phyloP scores from a whole-genome alignment of 345 rosid genomes.

The Euclidium syriacum region DNA sequence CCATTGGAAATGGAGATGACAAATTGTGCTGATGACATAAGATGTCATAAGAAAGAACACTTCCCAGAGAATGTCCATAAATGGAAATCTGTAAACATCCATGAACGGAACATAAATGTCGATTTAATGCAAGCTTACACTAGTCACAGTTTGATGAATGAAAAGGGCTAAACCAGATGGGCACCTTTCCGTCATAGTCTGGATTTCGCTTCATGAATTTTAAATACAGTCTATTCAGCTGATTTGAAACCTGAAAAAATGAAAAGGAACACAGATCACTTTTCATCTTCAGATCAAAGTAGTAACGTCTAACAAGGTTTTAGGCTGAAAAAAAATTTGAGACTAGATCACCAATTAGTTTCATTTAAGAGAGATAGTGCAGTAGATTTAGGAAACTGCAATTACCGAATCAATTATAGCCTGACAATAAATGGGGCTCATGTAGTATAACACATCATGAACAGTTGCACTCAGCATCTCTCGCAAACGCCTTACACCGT shows the following conservation, averaged over 20 bases:
- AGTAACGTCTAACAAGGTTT: not conserved
- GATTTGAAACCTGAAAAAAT: constrained; percentile 76
- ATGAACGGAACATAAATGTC: constrained; percentile 8
- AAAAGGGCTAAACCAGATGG: constrained; percentile 17
- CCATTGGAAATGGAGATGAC: constrained; percentile 84
- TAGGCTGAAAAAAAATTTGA: not conserved
- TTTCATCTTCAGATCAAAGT: not conserved
- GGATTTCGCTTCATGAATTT: constrained; percentile 87
- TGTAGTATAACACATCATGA: constrained; percentile 93
- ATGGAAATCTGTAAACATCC: constrained; percentile 63
- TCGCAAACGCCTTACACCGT: constrained; percentile 90
- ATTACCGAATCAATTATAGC: constrained; percentile 90
- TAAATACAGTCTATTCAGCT: constrained; percentile 65
- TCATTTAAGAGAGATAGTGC: not conserved
- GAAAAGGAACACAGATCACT: not conserved
- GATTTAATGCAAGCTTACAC: not conserved
- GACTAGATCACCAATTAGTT: not conserved
- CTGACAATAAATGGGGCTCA: constrained; percentile 98
- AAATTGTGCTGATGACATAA: constrained; percentile 92
- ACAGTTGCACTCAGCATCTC: constrained; percentile 89
- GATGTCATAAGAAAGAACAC: constrained; percentile 95
- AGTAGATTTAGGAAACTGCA: not conserved
- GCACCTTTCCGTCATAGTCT: constrained; percentile 94
- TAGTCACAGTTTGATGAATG: constrained; percentile 23
- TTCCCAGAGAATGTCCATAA: constrained; percentile 97